Evolutionary conservation across 768 basidiomycete species (phyloP), one percentile per base, ranked within the genome.

Genomic region (Pulveroboletus ravenelii): DNA sequence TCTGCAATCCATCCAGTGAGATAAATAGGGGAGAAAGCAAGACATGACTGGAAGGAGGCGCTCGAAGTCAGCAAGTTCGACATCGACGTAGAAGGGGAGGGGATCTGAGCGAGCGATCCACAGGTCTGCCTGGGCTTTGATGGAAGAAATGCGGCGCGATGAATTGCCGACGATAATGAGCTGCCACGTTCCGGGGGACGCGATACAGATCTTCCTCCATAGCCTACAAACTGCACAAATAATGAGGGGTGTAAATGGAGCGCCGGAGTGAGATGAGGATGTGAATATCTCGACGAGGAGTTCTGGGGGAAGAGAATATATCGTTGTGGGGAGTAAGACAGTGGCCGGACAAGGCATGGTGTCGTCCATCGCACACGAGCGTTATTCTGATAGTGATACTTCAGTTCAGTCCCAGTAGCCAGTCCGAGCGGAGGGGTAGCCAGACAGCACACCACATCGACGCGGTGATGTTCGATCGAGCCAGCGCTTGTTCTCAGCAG

Each of bases 181-280:
- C 57, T 80, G 80, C 87, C 86, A 89, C 41, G 83, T 60, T 29
- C 71, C 65, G 0, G 87, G 85, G 0, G 79, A 78, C 1, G 72
- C 65, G 57, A 76, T 61, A 32, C 78, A 73, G 38, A 87, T 66
- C 35, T 73, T 67, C 52, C 71, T 73, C 87, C 87, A 90, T 54
- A 73, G 70, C 20, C 62, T 72, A 48, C 81, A 87, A 25, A 89
- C 84, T 17, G 64, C 57, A 25, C 72, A 72, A 35, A 89, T 63
- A 15, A 60, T 65, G 45, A 85, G 64, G 5, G 80, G 80, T 0
- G 74, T 69, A 25, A 78, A 66, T 8, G 78, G 66, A n/a, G 77
- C 72, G 25, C 67, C 70, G n/a, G 62, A 60, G 1, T 72, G 70
- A 53, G 70, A 74, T 37, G 70, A 72, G 4, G 63, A 53, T 8